Evolutionary conservation across 805 yeast species (phyloP).

Genomic region (Hanseniaspora taiwanica): DNA sequence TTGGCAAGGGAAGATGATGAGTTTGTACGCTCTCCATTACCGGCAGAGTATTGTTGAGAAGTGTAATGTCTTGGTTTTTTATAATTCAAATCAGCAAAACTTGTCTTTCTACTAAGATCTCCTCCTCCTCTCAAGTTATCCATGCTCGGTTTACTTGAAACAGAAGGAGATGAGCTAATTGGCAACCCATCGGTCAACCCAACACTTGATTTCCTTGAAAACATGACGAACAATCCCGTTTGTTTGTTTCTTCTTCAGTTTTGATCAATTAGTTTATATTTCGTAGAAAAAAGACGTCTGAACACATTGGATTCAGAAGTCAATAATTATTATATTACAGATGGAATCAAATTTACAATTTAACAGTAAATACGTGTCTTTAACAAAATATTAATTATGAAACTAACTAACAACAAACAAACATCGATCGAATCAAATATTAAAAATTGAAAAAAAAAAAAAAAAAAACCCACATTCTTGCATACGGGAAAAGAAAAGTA

Average conservation of each 20-base stretch:
- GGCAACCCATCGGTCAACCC: neutral
- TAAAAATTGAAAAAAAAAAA: neutral
- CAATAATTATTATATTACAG: neutral
- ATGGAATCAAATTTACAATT: neutral
- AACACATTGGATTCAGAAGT: too few relatives aligned
- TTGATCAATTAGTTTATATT: neutral
- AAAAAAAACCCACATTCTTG: neutral
- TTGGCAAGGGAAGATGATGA: too few relatives aligned
- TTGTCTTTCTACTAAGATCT: neutral
- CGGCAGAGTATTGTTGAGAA: neutral
- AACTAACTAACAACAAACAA: neutral
- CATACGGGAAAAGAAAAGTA: too few relatives aligned
- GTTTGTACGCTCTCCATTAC: neutral
- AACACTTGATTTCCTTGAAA: neutral
- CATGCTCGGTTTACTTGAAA: neutral
- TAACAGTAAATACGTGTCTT: too few relatives aligned
- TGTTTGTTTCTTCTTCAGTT: neutral
- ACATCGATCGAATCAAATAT: neutral
- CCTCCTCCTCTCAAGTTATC: neutral
- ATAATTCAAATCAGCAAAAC: neutral
- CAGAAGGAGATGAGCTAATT: neutral
- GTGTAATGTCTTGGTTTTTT: neutral
- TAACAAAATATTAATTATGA: too few relatives aligned
- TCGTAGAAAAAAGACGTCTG: neutral
- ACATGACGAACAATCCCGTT: neutral